Evolutionary conservation across 2,329 filamentous ascomycete species (phyloP).

Genomic region (Colletotrichum sansevieriae): DNA sequence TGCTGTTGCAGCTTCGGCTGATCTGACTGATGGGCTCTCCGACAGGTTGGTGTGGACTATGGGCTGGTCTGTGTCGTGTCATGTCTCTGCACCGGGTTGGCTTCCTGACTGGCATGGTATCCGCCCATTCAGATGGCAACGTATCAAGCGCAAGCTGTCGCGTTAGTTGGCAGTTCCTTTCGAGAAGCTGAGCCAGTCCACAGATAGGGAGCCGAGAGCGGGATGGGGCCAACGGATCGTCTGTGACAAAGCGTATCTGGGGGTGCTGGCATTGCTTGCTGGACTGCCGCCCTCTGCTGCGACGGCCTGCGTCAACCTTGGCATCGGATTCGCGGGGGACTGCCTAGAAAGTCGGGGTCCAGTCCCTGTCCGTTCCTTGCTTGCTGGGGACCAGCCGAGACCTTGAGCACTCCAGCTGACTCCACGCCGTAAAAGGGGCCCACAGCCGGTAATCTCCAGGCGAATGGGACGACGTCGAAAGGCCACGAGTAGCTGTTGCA

Average conservation of each 20-base stretch:
- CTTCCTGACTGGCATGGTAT: constrained; percentile 25
- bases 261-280: constrained; percentile 5
- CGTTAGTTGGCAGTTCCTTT: constrained; percentile 14
- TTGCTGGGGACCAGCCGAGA: constrained; percentile 29
- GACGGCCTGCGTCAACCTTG: constrained; percentile 34
- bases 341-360: constrained; percentile 32
- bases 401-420: constrained; percentile 1
- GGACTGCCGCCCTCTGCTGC: constrained; percentile 13
- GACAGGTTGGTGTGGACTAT: constrained; percentile 21
- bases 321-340: constrained; percentile 39
- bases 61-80: constrained; percentile 18
- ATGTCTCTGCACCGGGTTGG: constrained; percentile 23
- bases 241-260: constrained; percentile 40
- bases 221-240: constrained; percentile 23
- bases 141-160: constrained; percentile 6
- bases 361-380: constrained; percentile 38
- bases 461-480: constrained; percentile 55
- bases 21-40: constrained; percentile 29
- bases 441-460: constrained; percentile 34
- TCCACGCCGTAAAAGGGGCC: constrained; percentile 20
- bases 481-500: constrained; percentile 52
- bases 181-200: constrained; percentile 16
- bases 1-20: constrained; percentile 39
- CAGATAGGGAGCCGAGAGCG: constrained; percentile 30
- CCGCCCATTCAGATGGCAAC: constrained; percentile 23